Evolutionary conservation across 768 basidiomycete genomes (phyloP), one percentile per base, ranked within the genome.

Genomic region (Nidularia pulvinata): DNA sequence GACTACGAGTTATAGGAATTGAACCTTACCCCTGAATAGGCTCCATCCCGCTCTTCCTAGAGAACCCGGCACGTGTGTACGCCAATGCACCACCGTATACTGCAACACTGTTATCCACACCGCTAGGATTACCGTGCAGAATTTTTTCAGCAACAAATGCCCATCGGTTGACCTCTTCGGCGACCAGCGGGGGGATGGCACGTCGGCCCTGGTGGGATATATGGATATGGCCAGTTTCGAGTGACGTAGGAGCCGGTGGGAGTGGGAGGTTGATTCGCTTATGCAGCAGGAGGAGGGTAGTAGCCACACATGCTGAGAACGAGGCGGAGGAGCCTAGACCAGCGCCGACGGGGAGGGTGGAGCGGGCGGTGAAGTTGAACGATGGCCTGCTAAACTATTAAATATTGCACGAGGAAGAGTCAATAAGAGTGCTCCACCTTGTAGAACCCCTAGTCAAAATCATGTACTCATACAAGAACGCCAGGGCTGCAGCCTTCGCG

Each of bases 261-360:
- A 74, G 62, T n/a, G 84, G 84, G 7, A 82, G 65, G 43, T 59
- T 70, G 63, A 97, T 84, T 57, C 86, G 88, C 46, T 78, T 75
- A 65, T 91, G 84, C 11, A 89, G 78, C 47, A 95, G 78, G 36
- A 98, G 82, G 44, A 96, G 76, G 5, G 91, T 76, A 1, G 91
- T 86, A 7, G 94, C 86, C 45, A 89, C 74, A 65, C 95, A 97
- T 16, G 87, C 84, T 3, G 95, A 98, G 74, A 89, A 98, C 22
- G 97, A 93, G 6, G 97, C 97, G 19, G 95, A 97, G 10, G 96
- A 98, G 22, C 97, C 97, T 48, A 98, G 86, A 46, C 97, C 97
- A 13, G 97, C 97, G 6, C 93, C 90, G 53, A 98, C 87, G 32
- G 97, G 97, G 5, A 98, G 81, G 22, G 93, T 91, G 34, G 93